A percentile compares a stretch with the other conserved stretches of the same genome.
These are phyloP conservation scores for Fusarium sp. DNA, from an alignment of 2,329 filamentous ascomycete genomes.

Conservation along the genomic window DNA sequence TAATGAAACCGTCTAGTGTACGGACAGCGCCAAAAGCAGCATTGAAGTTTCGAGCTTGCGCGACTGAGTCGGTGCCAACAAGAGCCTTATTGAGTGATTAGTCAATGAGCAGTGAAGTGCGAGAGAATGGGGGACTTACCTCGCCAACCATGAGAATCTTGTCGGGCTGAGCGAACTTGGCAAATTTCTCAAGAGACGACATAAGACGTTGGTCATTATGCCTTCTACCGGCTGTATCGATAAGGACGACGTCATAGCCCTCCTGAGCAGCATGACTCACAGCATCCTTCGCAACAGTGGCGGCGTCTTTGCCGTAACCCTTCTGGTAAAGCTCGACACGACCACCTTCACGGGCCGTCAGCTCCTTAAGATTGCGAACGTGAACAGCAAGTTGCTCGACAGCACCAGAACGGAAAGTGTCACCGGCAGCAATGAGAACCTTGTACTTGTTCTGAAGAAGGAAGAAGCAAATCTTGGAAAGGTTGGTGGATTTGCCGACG, in stretches of 20 bases:
- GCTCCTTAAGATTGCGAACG: slow-evolving; percentile 90
- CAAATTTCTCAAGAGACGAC: slow-evolving; percentile 97
- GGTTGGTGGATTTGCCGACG: slow-evolving; percentile 96
- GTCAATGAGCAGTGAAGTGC: background rate
- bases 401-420: slow-evolving; percentile 96
- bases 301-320: slow-evolving; percentile 97
- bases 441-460: slow-evolving; percentile 96
- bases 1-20: slow-evolving; percentile 94
- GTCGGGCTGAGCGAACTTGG: slow-evolving; percentile 93
- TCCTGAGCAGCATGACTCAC: slow-evolving; percentile 81
- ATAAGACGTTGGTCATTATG: slow-evolving; percentile 97
- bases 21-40: slow-evolving; percentile 85
- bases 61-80: slow-evolving; percentile 94
- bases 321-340: slow-evolving; percentile 93
- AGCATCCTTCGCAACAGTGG: slow-evolving; percentile 93
- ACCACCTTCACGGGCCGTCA: slow-evolving; percentile 85
- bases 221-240: slow-evolving; percentile 92
- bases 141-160: slow-evolving; percentile 96
- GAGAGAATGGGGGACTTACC: slow-evolving; percentile 47
- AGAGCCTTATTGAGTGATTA: slow-evolving; percentile 67
- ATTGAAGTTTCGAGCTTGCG: slow-evolving; percentile 97
- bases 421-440: slow-evolving; percentile 91
- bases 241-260: slow-evolving; percentile 91
- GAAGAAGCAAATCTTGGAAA: slow-evolving; percentile 98
- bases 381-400: slow-evolving; percentile 98